Evolutionary conservation across 169 alveolate species (phyloP), one percentile per base, ranked within the genome.

Genomic region (Miamiensis avidus): DNA sequence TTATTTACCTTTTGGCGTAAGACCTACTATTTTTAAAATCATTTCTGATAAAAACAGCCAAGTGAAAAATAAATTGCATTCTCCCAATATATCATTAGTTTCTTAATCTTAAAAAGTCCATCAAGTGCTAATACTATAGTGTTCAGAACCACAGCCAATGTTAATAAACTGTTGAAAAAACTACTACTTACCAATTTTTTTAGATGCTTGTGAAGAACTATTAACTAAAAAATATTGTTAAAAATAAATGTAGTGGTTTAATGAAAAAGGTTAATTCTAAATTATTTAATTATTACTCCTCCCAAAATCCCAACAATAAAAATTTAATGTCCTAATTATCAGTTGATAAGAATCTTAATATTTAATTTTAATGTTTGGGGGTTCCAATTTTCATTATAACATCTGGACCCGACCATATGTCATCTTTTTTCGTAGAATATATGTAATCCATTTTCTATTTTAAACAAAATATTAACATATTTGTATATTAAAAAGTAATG

Each of bases 61-160:
- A 0, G 96, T 91, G 82, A 93, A 93, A 26, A 82, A 75, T 1
- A 65, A 29, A 82, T 93, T 93, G 31, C 89, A 81, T 0, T 32
- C 4, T 27, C 1, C 31, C 0, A 89, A 74, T 26, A 91, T 27
- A 31, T 74, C 65, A 65, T 78, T 33, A 0, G 87, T 69, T n/a
- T 84, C 74, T 29, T 84, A 49, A 31, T 82, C 89, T 81, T 29
- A 15, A 78, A 76, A 25, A 88, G 74, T 31, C 95, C 95, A 76
- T 89, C 92, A 31, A 93, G 31, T 31, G 94, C 92, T 26, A 93
- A 89, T 0, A 88, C 82, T 0, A 93, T 83, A 0, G 96, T 93
- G 86, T 93, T 93, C 1, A 78, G 20, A n/a, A 90, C 79, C 0
- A 93, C 96, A n/a, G 88, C 81, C 20, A 89, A 11, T 28, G 94